Base-by-base conservation (phyloP, 495 filamentous ascomycete species). In the Neurospora sp. region DNA sequence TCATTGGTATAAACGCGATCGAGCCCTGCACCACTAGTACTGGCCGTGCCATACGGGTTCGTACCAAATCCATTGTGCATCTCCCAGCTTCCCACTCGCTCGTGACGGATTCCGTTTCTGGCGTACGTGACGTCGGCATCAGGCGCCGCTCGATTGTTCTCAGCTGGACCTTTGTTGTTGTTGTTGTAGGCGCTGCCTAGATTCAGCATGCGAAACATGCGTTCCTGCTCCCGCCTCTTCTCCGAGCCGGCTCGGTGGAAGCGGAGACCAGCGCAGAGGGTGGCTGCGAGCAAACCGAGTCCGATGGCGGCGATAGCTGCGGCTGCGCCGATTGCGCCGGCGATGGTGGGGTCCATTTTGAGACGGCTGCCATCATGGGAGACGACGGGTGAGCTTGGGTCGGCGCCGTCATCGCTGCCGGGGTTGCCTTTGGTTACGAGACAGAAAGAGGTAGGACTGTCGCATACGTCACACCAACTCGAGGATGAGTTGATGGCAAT, bases 41-140 rank as follows among this genome's bases (percentile, higher is more conserved):
- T 23, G 2, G 5, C 11, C 20, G 42, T 39, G 20, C 38, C 71
- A 6, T 70, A 71, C 40, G 23, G 6, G 16, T 35, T 71, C 71
- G n/a, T 73, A 74, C 35, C 74, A 20, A 23, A 71, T 11, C 71
- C 76, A 20, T 71, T 70, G 11, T 73, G 73, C 72, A 85, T 75
- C 71, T 85, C 83, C 83, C 83, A 85, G 72, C 83, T 85, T 18
- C 83, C 83, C 9, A 81, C 76, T 4, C 82, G 76, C 70, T 83
- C 83, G 10, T 84, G 81, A 10, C 77, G 72, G 7, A 49, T 71
- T 4, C 83, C 83, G n/a, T 75, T 72, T 37, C 74, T 77, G 11
- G 77, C 78, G 39, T 79, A 76, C 6, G 80, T 79, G 2, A 84
- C 72, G 70, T 85, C 83, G 4, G 74, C 75, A 71, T 85, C 83